Percentiles rank a stretch among this genome's conserved stretches.
phyloP scores from a whole-genome alignment of 257 asterid species.

The Nyctanthes arbortristis region DNA sequence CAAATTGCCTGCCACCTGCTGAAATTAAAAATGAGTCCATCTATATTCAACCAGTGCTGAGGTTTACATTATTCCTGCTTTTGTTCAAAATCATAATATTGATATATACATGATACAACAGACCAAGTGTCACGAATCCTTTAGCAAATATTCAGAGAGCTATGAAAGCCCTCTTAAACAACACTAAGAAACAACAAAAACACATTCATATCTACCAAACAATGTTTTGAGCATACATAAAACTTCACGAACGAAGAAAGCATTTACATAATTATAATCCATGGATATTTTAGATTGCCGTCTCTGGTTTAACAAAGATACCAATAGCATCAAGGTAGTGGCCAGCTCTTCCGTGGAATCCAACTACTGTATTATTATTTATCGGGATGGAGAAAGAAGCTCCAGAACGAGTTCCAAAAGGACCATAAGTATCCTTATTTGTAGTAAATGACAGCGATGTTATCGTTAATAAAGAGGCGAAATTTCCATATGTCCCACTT shows the following conservation, averaged over 20 bases:
- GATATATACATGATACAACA: too few relatives aligned
- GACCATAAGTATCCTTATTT: not conserved
- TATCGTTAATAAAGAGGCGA: not conserved
- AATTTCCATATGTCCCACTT: not conserved
- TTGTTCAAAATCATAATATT: too few relatives aligned
- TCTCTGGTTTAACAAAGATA: not conserved
- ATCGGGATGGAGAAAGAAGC: conserved; percentile 1
- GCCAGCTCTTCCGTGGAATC: conserved; percentile 6
- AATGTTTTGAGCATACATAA: not conserved
- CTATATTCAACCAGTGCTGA: too few relatives aligned
- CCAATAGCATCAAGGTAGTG: not conserved
- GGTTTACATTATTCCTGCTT: too few relatives aligned
- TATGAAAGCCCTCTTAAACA: not conserved
- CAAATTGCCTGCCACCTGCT: too few relatives aligned
- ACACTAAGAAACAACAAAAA: not conserved
- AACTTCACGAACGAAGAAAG: too few relatives aligned
- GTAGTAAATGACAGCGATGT: not conserved
- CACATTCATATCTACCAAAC: not conserved
- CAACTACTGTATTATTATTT: not conserved
- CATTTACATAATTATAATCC: not conserved
- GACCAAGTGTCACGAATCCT: too few relatives aligned
- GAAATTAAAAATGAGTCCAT: too few relatives aligned
- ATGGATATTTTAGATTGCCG: not conserved
- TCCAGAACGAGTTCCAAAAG: not conserved
- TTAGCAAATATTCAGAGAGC: not conserved